phyloP scores from a whole-genome alignment of 2,329 filamentous ascomycete species.

The Xylariaceae sp. region DNA sequence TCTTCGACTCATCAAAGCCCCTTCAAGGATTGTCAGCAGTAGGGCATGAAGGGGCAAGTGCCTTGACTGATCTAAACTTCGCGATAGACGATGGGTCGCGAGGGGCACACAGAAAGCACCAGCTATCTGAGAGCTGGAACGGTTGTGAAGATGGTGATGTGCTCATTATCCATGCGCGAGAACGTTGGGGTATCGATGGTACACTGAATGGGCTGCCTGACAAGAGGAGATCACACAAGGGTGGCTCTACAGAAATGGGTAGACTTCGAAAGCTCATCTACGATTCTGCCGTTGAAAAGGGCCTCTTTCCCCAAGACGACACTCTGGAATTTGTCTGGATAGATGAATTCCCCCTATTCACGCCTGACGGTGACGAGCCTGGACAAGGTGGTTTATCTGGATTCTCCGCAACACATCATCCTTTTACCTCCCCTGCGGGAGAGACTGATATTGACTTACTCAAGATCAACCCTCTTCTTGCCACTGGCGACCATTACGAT shows the following conservation, averaged over 20 bases:
- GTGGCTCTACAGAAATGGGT: constrained; percentile 68
- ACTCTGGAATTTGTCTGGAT: constrained; percentile 78
- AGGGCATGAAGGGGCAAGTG: constrained; percentile 23
- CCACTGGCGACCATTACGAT: constrained; percentile 86
- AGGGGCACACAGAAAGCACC: no score
- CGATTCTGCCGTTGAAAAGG: constrained; percentile 61
- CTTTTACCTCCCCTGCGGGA: constrained; percentile 84
- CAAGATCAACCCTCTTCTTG: constrained; percentile 65
- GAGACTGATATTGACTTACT: constrained; percentile 70
- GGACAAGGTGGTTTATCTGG: constrained; percentile 80
- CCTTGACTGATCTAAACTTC: constrained; percentile 20
- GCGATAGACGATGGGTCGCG: constrained; percentile 9
- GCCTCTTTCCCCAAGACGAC: constrained; percentile 45
- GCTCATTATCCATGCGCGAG: constrained; percentile 75
- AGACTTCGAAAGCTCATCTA: constrained; percentile 68
- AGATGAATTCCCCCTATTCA: constrained; percentile 88
- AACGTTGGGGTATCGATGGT: constrained; percentile 42
- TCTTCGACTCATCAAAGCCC: constrained; percentile 70
- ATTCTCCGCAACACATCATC: constrained; percentile 86
- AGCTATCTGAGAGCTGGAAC: constrained; percentile 6
- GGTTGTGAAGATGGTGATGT: constrained; percentile 67
- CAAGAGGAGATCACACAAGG: constrained; percentile 29
- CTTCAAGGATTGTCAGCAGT: constrained; percentile 65
- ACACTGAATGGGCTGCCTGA: constrained; percentile 37
- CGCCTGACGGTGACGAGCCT: constrained; percentile 59